Conservation (phyloP, 2,329 filamentous ascomycete genomes). For the Epicoccum nigrum region DNA sequence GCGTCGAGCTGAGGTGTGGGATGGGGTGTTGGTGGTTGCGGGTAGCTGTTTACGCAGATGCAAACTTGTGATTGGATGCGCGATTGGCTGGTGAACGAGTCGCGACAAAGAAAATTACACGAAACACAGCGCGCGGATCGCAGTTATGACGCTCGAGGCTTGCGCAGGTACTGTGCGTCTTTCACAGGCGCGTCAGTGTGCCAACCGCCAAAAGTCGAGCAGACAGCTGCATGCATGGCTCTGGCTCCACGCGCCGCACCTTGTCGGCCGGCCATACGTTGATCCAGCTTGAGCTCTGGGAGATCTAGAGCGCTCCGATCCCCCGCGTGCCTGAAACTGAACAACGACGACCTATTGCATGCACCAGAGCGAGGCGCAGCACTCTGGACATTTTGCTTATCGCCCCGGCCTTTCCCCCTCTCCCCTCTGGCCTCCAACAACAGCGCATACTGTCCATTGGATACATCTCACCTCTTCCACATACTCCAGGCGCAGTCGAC, state of each 20-base stretch:
- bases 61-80: background rate
- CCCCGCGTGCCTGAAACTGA: conserved; percentile 26
- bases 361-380: conserved; percentile 26
- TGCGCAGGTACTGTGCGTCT: conserved; percentile 20
- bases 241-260: conserved; percentile 20
- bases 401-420: background rate
- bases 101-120: background rate
- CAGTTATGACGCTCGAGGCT: conserved; percentile 10
- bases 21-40: conserved; percentile 7
- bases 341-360: conserved; percentile 26
- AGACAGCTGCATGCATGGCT: conserved; percentile 26
- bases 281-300: conserved; percentile 24
- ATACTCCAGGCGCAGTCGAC: background rate
- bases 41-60: conserved; percentile 26
- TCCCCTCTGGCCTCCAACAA: background rate
- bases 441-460: background rate
- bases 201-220: conserved; percentile 38
- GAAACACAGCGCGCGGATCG: conserved; percentile 6
- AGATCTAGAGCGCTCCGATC: conserved; percentile 18
- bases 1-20: background rate
- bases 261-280: conserved; percentile 34
- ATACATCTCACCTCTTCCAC: background rate
- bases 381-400: conserved; percentile 4
- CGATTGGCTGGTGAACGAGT: conserved; percentile 8
- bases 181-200: conserved; percentile 30